phyloP scores from a whole-genome alignment of 1,139 yeast species.

The Candida tetrigidarum region DNA sequence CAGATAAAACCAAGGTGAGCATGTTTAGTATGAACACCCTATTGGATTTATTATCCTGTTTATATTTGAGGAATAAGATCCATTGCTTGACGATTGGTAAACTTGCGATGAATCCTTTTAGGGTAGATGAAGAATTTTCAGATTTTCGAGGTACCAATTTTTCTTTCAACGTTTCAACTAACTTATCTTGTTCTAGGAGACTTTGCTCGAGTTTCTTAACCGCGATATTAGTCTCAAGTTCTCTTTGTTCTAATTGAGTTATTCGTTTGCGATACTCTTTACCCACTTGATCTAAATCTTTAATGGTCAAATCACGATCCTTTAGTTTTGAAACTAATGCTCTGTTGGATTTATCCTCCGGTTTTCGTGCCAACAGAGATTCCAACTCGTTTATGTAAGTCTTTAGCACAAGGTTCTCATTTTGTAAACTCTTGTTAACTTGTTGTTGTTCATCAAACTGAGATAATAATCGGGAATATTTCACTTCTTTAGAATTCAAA shows the following conservation, averaged over 20 bases:
- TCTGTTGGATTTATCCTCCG: slow-evolving; percentile 7
- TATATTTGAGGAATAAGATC: slow-evolving; percentile 30
- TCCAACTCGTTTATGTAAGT: slow-evolving; percentile 27
- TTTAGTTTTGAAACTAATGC: slow-evolving; percentile 17
- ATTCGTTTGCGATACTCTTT: slow-evolving; percentile 27
- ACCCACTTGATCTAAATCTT: slow-evolving; percentile 26
- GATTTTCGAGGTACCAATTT: slow-evolving; percentile 19
- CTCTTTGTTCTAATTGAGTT: slow-evolving; percentile 19
- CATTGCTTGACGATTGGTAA: slow-evolving; percentile 41
- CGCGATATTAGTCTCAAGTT: slow-evolving; percentile 21
- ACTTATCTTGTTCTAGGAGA: slow-evolving; percentile 23
- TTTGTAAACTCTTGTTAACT: slow-evolving; percentile 23
- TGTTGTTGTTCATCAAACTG: slow-evolving; percentile 15
- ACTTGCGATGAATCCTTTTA: slow-evolving; percentile 24
- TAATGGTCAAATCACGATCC: slow-evolving; percentile 27
- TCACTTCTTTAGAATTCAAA: slow-evolving; percentile 7
- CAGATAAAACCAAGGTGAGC: slow-evolving; percentile 26
- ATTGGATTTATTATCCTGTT: slow-evolving; percentile 25
- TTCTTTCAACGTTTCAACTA: slow-evolving; percentile 25
- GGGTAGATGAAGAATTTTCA: background rate
- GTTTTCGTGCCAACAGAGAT: slow-evolving; percentile 16
- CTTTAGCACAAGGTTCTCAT: slow-evolving; percentile 23
- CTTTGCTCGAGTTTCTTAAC: slow-evolving; percentile 21
- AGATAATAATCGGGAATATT: background rate
- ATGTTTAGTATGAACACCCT: slow-evolving; percentile 27